phyloP scores from a whole-genome alignment of 768 basidiomycete genomes.

The Termitomyces sp. region DNA sequence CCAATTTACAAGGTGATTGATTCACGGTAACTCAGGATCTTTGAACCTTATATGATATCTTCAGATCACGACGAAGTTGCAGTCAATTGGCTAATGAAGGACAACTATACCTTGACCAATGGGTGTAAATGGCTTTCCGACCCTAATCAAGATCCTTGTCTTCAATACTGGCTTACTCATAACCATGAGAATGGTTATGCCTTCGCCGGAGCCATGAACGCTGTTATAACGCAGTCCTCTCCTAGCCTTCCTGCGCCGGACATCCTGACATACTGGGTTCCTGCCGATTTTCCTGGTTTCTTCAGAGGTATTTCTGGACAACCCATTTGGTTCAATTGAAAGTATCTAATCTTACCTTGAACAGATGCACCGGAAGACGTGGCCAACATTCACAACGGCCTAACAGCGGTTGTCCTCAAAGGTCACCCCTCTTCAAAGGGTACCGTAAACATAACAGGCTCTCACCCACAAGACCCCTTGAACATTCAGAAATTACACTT shows the following conservation, averaged over 20 bases:
- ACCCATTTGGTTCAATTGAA: neutral
- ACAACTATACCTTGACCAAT: slow-evolving; percentile 26
- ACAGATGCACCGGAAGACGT: neutral
- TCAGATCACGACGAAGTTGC: slow-evolving; percentile 32
- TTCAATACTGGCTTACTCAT: slow-evolving; percentile 24
- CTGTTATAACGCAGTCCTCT: slow-evolving; percentile 24
- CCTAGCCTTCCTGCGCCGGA: slow-evolving; percentile 23
- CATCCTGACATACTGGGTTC: slow-evolving; percentile 26
- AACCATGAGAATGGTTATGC: slow-evolving; percentile 26
- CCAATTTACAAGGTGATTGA: slow-evolving; percentile 31
- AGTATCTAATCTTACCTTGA: neutral
- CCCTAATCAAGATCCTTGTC: slow-evolving; percentile 28
- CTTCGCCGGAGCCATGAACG: slow-evolving; percentile 23
- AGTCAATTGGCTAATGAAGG: slow-evolving; percentile 28
- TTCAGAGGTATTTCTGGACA: slow-evolving; percentile 21
- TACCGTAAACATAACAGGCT: slow-evolving; percentile 28
- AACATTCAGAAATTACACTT: slow-evolving; percentile 25
- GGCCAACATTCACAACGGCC: slow-evolving; percentile 21
- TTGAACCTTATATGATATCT: neutral
- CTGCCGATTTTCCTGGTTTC: slow-evolving; percentile 27
- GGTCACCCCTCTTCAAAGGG: slow-evolving; percentile 29
- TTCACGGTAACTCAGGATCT: neutral
- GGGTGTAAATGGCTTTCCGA: slow-evolving; percentile 27
- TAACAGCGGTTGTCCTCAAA: slow-evolving; percentile 27
- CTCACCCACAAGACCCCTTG: slow-evolving; percentile 28